Base-by-base conservation (phyloP, 2,329 filamentous ascomycete genomes). In the Colletotrichum gigasporum region DNA sequence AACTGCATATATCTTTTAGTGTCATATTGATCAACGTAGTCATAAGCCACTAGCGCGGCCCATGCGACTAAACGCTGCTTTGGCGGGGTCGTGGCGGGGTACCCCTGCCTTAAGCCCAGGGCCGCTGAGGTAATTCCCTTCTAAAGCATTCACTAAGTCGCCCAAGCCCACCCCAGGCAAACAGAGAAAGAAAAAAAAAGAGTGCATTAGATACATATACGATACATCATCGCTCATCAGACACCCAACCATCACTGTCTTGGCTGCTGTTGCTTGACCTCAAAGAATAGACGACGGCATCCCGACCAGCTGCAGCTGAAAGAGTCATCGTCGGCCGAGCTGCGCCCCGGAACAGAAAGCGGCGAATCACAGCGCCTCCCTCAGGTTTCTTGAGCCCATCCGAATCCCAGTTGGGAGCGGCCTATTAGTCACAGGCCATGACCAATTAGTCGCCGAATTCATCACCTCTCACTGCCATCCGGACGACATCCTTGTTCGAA, bases 51-150 rank as follows among this genome's bases (percentile, higher is more conserved):
- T n/a, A 18, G 9, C 44, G 30, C 18, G 20, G 35, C 7, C 3
- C 14, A 39, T 44, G 20, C 2, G 20, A 5, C 28, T 63, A 51
- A 3, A 12, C 28, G 45, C 54, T 34, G 24, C 5, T 44, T 44
- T 63, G 55, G 60, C 45, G 60, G 60, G 60, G 60, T 50, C 22
- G 35, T 59, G 28, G 60, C 45, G 60, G 60, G 54, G 60, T 39
- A 55, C n/a, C n/a, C n/a, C n/a, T n/a, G n/a, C n/a, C n/a, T n/a
- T n/a, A 24, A 34, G 10, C 10, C 22, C 39, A 22, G 18, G 20
- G 34, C 32, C 24, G 32, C 60, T 63, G 45, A 52, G 53, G 53
- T 51, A 52, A 52, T 52, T 52, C 53, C 30, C 44, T 18, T 11
- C 22, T 24, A n/a, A n/a, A n/a, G n/a, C n/a, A n/a, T n/a, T n/a